Conservation (phyloP, 2,329 filamentous ascomycete genomes). For the Pseudogymnoascus sp. region DNA sequence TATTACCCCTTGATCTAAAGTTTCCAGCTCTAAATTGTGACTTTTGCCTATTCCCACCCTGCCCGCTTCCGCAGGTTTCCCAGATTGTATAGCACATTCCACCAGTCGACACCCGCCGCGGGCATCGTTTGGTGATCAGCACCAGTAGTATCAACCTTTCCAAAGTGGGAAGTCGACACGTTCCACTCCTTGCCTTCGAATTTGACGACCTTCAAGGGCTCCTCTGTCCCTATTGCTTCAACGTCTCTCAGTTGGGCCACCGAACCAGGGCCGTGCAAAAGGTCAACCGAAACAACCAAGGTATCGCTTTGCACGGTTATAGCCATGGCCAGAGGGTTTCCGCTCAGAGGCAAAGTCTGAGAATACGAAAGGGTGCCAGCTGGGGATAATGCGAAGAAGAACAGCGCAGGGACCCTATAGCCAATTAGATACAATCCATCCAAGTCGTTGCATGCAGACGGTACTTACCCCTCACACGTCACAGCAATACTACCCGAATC, state of each 20-base stretch:
- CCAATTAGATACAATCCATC: constrained; percentile 18
- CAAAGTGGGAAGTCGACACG: constrained; percentile 7
- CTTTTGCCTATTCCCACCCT: constrained; percentile 17
- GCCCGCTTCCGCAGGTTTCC: constrained; percentile 30
- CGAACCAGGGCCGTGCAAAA: constrained; percentile 43
- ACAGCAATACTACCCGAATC: constrained; percentile 40
- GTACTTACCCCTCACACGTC: constrained; percentile 49
- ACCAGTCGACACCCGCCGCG: constrained; percentile 29
- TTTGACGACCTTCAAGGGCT: constrained; percentile 1
- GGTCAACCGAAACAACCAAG: constrained; percentile 45
- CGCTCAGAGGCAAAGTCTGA: constrained; percentile 47
- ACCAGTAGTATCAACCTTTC: constrained; percentile 13
- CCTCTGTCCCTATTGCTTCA: background rate
- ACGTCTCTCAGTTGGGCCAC: constrained; percentile 31
- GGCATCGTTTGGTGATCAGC: constrained; percentile 21
- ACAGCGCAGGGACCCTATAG: constrained; percentile 51
- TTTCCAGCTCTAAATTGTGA: background rate
- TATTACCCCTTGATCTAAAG: background rate
- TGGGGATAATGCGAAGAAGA: constrained; percentile 52
- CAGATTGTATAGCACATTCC: constrained; percentile 32
- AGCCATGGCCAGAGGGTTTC: constrained; percentile 45
- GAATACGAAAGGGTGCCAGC: constrained; percentile 43
- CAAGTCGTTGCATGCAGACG: background rate
- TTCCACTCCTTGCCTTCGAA: constrained; percentile 13
- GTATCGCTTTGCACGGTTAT: constrained; percentile 24